Conservation (phyloP, 2,329 filamentous ascomycete genomes). For the Pseudocercospora fuligena region DNA sequence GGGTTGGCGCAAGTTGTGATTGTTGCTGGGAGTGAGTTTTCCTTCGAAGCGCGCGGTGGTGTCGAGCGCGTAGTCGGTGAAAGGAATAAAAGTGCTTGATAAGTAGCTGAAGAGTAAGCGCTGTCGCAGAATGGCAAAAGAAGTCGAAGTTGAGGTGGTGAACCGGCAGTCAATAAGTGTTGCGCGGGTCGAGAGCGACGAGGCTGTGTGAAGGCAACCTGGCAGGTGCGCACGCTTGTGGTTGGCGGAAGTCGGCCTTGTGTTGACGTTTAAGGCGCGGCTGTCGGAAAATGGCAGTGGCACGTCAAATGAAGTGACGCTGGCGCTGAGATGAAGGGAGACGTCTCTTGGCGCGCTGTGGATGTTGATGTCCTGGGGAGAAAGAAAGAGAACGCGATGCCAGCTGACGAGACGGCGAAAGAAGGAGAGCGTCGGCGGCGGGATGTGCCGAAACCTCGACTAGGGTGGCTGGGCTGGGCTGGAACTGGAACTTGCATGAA, state of each 20-base stretch:
- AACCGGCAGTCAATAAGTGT: conserved; percentile 14
- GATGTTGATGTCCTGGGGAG: conserved; percentile 14
- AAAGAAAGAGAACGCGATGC: neutral
- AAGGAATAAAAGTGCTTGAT: conserved; percentile 8
- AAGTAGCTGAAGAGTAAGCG: conserved; percentile 24
- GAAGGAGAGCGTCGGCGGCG: conserved; percentile 1
- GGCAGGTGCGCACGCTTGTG: conserved; percentile 19
- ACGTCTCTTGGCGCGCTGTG: conserved; percentile 11
- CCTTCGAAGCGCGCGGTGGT: conserved; percentile 3
- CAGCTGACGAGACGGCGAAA: conserved; percentile 6
- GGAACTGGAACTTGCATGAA: neutral
- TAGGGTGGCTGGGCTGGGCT: conserved; percentile 9
- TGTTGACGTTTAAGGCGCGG: conserved; percentile 5
- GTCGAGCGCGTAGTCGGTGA: conserved; percentile 12
- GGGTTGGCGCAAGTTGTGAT: conserved; percentile 14
- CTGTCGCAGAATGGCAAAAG: conserved; percentile 7
- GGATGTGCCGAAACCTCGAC: neutral
- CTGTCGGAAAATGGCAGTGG: conserved; percentile 12
- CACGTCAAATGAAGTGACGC: conserved; percentile 18
- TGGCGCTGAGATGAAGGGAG: conserved; percentile 16
- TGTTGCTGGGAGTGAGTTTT: conserved; percentile 4
- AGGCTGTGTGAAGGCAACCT: conserved; percentile 21
- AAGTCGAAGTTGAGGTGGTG: conserved; percentile 12
- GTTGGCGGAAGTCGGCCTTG: conserved; percentile 9
- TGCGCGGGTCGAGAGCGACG: conserved; percentile 20